These are phyloP conservation scores for Cordyceps cicadae DNA, from an alignment of 2,329 filamentous ascomycete genomes.

Conservation along the genomic window DNA sequence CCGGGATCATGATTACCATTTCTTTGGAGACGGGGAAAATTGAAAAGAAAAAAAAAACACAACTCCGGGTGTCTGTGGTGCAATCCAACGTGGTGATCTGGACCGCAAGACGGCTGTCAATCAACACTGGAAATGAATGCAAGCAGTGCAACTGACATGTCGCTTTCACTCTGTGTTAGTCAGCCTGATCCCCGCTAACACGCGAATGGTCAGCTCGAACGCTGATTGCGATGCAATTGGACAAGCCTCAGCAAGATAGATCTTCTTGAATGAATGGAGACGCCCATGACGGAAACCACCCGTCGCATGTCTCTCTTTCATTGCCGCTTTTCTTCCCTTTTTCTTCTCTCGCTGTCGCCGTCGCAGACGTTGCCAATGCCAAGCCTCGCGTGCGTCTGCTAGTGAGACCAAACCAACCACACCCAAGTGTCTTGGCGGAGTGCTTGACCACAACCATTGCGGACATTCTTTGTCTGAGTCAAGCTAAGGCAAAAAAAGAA, in stretches of 20 bases:
- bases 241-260: not conserved
- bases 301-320: not conserved
- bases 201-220: too few relatives aligned
- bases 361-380: not conserved
- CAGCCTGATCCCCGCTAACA: too few relatives aligned
- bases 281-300: not conserved
- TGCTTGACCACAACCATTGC: not conserved
- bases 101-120: too few relatives aligned
- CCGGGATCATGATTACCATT: not conserved
- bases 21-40: not conserved
- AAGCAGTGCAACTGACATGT: too few relatives aligned
- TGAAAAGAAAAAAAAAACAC: not conserved
- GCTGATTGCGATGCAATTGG: not conserved
- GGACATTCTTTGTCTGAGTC: not conserved
- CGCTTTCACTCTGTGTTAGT: too few relatives aligned
- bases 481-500: not conserved
- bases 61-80: not conserved
- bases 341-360: not conserved
- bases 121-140: too few relatives aligned
- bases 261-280: conserved; percentile 5
- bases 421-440: not conserved
- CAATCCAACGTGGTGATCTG: not conserved
- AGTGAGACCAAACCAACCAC: not conserved
- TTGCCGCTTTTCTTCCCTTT: not conserved
- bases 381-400: not conserved